Conservation (phyloP, 495 filamentous ascomycete species). For the Podospora sp. region DNA sequence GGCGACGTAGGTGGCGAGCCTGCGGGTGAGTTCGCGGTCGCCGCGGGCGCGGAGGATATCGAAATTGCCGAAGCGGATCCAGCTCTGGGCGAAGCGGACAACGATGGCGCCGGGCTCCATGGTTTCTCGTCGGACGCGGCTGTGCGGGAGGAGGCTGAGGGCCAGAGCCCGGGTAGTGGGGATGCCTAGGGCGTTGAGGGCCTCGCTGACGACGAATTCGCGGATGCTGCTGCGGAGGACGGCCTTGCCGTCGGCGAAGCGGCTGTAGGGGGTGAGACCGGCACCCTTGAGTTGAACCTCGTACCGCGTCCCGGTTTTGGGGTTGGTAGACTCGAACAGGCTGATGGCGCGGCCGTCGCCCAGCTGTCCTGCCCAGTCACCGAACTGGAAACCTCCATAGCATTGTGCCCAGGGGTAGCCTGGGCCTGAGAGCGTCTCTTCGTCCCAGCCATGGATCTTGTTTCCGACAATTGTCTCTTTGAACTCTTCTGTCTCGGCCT, state of each 20-base stretch:
- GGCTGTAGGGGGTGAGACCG: conserved; percentile 88
- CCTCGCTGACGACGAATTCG: conserved; percentile 90
- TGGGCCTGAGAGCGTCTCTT: conserved; percentile 59
- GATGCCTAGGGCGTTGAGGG: conserved; percentile 78
- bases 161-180: conserved; percentile 86
- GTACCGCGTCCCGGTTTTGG: conserved; percentile 68
- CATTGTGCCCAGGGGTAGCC: conserved; percentile 98
- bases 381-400: conserved; percentile 88
- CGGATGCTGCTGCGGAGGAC: conserved; percentile 88
- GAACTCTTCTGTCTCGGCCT: conserved; percentile 75
- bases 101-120: conserved; percentile 95
- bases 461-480: conserved; percentile 77
- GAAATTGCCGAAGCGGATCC: conserved; percentile 93
- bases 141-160: conserved; percentile 72
- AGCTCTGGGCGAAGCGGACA: conserved; percentile 83
- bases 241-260: conserved; percentile 97
- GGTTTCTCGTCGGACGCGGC: conserved; percentile 73
- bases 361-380: conserved; percentile 92
- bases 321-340: conserved; percentile 86
- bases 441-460: conserved; percentile 65
- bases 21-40: conserved; percentile 71
- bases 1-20: conserved; percentile 76
- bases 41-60: conserved; percentile 81
- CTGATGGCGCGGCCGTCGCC: conserved; percentile 95
- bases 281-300: conserved; percentile 95